Evolutionary conservation across 768 basidiomycete genomes (phyloP).

Genomic region (Hebeloma cylindrosporum): DNA sequence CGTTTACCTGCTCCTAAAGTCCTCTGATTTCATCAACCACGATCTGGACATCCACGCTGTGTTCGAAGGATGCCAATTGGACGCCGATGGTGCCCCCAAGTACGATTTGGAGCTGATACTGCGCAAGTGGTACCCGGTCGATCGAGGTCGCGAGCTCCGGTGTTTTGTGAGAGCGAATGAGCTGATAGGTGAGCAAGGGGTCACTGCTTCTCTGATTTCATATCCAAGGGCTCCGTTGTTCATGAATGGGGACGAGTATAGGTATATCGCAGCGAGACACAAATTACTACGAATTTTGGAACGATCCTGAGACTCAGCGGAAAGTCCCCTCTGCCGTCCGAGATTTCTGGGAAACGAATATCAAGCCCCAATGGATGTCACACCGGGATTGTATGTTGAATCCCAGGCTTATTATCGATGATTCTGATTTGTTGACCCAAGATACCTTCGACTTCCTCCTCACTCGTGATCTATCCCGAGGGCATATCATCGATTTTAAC

Average conservation of each 20-base stretch:
- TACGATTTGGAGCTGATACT: conserved; percentile 84
- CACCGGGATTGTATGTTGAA: conserved; percentile 64
- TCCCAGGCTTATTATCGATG: neutral
- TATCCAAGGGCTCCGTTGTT: no score
- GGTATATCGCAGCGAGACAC: conserved; percentile 86
- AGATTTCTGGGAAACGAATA: conserved; percentile 67
- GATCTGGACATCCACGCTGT: conserved; percentile 62
- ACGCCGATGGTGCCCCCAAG: neutral
- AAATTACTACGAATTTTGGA: conserved; percentile 87
- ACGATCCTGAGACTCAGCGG: conserved; percentile 52
- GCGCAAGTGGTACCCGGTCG: conserved; percentile 87
- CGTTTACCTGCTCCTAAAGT: conserved; percentile 89
- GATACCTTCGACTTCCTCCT: conserved; percentile 88
- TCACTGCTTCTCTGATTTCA: conserved; percentile 1
- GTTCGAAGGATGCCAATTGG: conserved; percentile 61
- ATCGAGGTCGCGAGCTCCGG: conserved; percentile 80
- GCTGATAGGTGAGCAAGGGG: conserved; percentile 61
- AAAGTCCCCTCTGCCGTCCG: conserved; percentile 53
- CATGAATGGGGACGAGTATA: no score
- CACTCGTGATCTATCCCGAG: conserved; percentile 73
- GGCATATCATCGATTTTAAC: conserved; percentile 89
- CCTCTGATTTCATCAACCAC: conserved; percentile 86
- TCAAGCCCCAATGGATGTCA: conserved; percentile 58
- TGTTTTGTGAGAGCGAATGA: conserved; percentile 81
- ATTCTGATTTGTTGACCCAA: conserved; percentile 26